phyloP scores from a whole-genome alignment of 371 early-diverging fungal genomes.

The Batrachochytrium dendrobatidis region DNA sequence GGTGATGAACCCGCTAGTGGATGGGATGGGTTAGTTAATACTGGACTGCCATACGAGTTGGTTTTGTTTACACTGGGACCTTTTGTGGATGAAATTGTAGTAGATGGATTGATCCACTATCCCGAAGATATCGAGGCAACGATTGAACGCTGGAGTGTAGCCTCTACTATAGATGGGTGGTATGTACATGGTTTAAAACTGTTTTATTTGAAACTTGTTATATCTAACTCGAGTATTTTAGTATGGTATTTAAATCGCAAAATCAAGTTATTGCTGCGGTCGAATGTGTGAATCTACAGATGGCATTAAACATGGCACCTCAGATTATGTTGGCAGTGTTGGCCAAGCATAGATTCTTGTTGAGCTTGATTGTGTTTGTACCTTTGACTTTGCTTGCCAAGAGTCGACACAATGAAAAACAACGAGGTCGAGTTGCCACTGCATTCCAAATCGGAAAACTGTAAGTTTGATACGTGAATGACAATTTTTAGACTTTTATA shows the following conservation, averaged over 20 bases:
- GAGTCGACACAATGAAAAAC: conserved; percentile 35
- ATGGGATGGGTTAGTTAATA: conserved; percentile 18
- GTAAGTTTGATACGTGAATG: conserved; percentile 27
- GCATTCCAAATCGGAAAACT: conserved; percentile 35
- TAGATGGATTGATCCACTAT: conserved; percentile 65
- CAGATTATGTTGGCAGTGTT: conserved; percentile 60
- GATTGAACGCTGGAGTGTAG: conserved; percentile 54
- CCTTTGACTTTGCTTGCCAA: conserved; percentile 53
- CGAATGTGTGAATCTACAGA: conserved; percentile 8
- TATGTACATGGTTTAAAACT: conserved; percentile 19
- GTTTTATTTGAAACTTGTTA: neutral
- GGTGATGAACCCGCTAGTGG: neutral
- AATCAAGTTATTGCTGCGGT: conserved; percentile 1
- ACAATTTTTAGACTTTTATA: too few species aligned
- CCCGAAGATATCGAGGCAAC: conserved; percentile 65
- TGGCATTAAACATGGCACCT: conserved; percentile 34
- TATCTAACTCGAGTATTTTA: neutral
- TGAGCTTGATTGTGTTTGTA: conserved; percentile 65
- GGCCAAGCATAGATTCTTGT: conserved; percentile 64
- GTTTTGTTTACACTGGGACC: conserved; percentile 68
- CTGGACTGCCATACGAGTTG: conserved; percentile 22
- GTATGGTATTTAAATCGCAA: conserved; percentile 11
- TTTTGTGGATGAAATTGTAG: conserved; percentile 59
- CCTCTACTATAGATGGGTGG: conserved; percentile 52
- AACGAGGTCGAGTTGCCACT: conserved; percentile 29